phyloP scores from a whole-genome alignment of 2,329 filamentous ascomycete species.

The Lasiodiplodia sp. region DNA sequence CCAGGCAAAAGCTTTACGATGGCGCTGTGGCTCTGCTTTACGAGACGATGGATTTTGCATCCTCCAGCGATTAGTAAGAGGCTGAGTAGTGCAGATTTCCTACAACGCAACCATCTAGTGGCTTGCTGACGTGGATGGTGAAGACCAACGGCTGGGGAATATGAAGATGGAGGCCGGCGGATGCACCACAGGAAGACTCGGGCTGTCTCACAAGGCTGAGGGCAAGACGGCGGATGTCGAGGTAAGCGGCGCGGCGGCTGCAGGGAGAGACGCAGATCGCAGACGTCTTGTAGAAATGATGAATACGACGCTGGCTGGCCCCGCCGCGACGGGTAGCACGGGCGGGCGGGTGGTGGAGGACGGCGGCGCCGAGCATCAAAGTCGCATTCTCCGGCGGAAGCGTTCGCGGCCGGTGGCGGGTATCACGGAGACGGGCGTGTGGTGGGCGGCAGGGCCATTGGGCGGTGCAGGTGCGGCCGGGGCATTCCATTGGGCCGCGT shows the following conservation, averaged over 20 bases:
- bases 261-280: slow-evolving; percentile 21
- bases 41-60: slow-evolving; percentile 10
- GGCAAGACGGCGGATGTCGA: slow-evolving; percentile 18
- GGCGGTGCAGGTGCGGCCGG: slow-evolving; percentile 4
- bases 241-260: slow-evolving; percentile 11
- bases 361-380: too few species aligned
- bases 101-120: not conserved
- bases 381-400: not conserved
- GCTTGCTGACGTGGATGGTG: slow-evolving; percentile 23
- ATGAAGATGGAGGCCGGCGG: not conserved
- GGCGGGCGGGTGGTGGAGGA: not conserved
- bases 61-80: not conserved
- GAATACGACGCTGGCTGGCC: slow-evolving; percentile 8
- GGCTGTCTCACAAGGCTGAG: slow-evolving; percentile 22
- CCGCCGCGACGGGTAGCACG: slow-evolving; percentile 1
- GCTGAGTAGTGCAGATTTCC: slow-evolving; percentile 3
- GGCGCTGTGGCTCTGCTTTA: slow-evolving; percentile 8
- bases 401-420: slow-evolving; percentile 9
- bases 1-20: slow-evolving; percentile 5
- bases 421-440: slow-evolving; percentile 1
- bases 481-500: slow-evolving; percentile 2
- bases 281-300: slow-evolving; percentile 3
- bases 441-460: slow-evolving; percentile 3
- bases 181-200: not conserved
- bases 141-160: too few species aligned